phyloP scores from a whole-genome alignment of 352 stramenopile species.

The Globisporangium okanoganense region DNA sequence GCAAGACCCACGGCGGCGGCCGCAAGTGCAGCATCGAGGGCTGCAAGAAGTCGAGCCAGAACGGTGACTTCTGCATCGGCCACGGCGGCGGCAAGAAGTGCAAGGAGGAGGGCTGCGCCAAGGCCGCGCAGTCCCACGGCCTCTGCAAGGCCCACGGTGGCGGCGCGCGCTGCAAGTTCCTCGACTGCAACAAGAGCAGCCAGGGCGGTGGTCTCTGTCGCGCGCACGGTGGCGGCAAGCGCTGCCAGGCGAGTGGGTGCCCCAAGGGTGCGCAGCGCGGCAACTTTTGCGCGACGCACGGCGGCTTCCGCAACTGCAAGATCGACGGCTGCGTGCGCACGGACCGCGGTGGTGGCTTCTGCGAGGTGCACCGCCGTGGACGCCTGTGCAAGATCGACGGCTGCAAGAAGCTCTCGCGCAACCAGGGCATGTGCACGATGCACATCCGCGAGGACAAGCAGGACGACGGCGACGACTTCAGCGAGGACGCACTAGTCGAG shows the following conservation, averaged over 20 bases:
- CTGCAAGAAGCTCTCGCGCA: conserved; percentile 86
- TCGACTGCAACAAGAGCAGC: conserved; percentile 79
- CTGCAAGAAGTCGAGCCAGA: conserved; percentile 86
- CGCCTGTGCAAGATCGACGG: conserved; percentile 79
- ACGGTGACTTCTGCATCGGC: conserved; percentile 85
- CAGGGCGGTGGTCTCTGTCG: conserved; percentile 75
- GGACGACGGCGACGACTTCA: conserved; percentile 11
- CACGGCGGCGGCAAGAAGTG: conserved; percentile 87
- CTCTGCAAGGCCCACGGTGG: conserved; percentile 84
- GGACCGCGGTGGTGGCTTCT: conserved; percentile 80
- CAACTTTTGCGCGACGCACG: conserved; percentile 84
- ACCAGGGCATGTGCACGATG: conserved; percentile 89
- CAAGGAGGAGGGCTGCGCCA: conserved; percentile 76
- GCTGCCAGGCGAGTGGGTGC: conserved; percentile 65
- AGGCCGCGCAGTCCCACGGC: conserved; percentile 81
- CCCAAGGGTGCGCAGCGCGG: conserved; percentile 78
- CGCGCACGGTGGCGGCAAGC: conserved; percentile 77
- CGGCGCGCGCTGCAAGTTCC: conserved; percentile 79
- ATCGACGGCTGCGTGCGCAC: conserved; percentile 80
- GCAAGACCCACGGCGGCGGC: conserved; percentile 80
- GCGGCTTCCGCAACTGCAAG: conserved; percentile 85
- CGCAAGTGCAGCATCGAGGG: conserved; percentile 83
- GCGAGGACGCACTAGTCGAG: conserved; percentile 6
- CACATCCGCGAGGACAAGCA: conserved; percentile 87
- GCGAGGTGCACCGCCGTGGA: conserved; percentile 78